Evolutionary conservation across 2,329 filamentous ascomycete genomes (phyloP).

Genomic region (Orbilia blumenaviensis): DNA sequence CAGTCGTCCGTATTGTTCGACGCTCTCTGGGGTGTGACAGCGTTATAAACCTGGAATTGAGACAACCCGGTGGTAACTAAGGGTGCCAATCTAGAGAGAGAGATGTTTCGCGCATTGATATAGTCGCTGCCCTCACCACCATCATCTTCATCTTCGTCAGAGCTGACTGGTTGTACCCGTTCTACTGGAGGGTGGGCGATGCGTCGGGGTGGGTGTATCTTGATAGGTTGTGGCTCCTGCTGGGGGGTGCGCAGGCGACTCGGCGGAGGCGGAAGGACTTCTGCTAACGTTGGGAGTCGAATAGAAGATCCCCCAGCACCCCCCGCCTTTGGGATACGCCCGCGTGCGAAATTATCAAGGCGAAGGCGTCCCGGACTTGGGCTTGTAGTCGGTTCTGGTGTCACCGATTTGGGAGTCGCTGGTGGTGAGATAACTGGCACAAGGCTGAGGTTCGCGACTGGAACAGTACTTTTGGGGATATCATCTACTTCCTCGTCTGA

Average conservation of each 20-base stretch:
- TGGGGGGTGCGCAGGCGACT: slow-evolving; percentile 37
- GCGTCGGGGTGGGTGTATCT: slow-evolving; percentile 42
- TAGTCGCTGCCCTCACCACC: slow-evolving; percentile 36
- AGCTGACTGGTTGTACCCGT: slow-evolving; percentile 15
- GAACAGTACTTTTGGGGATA: not conserved
- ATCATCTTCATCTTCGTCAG: slow-evolving; percentile 38
- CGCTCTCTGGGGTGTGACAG: not conserved
- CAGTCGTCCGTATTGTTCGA: slow-evolving; percentile 34
- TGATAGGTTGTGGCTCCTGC: slow-evolving; percentile 24
- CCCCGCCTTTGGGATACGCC: slow-evolving; percentile 38
- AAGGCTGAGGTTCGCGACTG: not conserved
- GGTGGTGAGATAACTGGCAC: slow-evolving; percentile 34
- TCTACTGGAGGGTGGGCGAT: slow-evolving; percentile 35
- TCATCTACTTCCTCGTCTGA: slow-evolving; percentile 20
- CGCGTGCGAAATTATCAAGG: slow-evolving; percentile 29
- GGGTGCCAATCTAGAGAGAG: slow-evolving; percentile 23
- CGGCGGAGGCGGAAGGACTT: slow-evolving; percentile 41
- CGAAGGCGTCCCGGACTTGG: slow-evolving; percentile 41
- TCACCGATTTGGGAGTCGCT: slow-evolving; percentile 34
- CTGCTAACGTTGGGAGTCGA: slow-evolving; percentile 32
- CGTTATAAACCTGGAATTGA: slow-evolving; percentile 3
- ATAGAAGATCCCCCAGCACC: slow-evolving; percentile 14
- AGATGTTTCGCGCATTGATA: slow-evolving; percentile 36
- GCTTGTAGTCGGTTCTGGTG: slow-evolving; percentile 33
- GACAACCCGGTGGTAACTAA: slow-evolving; percentile 37